Conservation (phyloP, 1,284 basidiomycete genomes). For the Rhodofomes roseus region DNA sequence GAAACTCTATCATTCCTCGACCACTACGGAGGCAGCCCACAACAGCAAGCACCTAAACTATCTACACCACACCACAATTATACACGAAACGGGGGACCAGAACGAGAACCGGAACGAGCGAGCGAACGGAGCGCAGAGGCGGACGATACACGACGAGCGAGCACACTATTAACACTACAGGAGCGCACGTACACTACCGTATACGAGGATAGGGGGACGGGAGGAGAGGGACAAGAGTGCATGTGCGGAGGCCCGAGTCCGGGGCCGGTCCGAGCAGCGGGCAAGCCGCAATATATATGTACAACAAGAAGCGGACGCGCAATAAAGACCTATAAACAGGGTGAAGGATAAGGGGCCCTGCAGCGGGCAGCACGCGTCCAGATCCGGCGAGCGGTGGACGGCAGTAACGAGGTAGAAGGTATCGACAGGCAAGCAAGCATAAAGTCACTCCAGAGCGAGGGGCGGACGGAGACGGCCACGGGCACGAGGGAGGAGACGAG, state of each 20-base stretch:
- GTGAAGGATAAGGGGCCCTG: neutral
- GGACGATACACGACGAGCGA: neutral
- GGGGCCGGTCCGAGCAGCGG: neutral
- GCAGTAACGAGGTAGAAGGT: neutral
- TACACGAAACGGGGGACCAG: too few species aligned
- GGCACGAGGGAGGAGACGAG: neutral
- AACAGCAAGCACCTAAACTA: neutral
- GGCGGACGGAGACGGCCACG: neutral
- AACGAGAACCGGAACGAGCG: neutral
- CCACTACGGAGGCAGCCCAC: neutral
- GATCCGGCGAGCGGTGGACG: neutral
- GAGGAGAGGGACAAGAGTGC: neutral
- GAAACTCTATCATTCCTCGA: too few species aligned
- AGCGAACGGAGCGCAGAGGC: neutral
- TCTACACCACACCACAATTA: neutral
- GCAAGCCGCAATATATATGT: neutral
- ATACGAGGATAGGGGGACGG: neutral
- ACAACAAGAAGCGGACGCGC: slow-evolving; percentile 2
- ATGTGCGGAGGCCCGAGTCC: neutral
- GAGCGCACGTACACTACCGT: neutral
- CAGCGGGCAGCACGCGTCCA: neutral
- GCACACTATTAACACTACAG: neutral
- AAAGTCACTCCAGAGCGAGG: neutral
- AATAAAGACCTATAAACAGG: slow-evolving; percentile 1
- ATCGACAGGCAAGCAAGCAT: neutral